phyloP scores from a whole-genome alignment of 2,329 filamentous ascomycete species.

The Incumbomyces lentus region DNA sequence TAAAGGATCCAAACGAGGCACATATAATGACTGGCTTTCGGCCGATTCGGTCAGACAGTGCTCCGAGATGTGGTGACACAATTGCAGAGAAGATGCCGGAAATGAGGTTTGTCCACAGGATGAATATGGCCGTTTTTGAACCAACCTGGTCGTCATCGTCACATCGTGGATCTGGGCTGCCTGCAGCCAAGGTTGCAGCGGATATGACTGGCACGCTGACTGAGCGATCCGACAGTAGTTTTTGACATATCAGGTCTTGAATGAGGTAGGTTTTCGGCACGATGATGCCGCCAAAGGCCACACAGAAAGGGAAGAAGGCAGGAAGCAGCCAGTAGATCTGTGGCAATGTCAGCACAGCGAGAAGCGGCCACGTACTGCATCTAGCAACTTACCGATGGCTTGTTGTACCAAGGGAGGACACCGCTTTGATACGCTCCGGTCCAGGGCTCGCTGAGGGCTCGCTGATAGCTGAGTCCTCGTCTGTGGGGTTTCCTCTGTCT shows the following conservation, averaged over 20 bases:
- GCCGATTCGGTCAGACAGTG: conserved; percentile 78
- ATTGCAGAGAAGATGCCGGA: conserved; percentile 70
- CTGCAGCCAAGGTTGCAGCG: conserved; percentile 55
- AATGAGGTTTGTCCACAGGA: conserved; percentile 62
- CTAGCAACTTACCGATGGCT: conserved; percentile 34
- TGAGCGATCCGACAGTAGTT: conserved; percentile 64
- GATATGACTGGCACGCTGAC: conserved; percentile 48
- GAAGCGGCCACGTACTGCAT: conserved; percentile 7
- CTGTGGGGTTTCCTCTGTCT: conserved; percentile 8
- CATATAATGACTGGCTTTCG: conserved; percentile 64
- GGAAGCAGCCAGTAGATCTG: conserved; percentile 75
- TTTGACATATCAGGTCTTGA: conserved; percentile 68
- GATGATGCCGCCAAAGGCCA: conserved; percentile 75
- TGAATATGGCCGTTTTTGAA: conserved; percentile 64
- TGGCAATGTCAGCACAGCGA: conserved; percentile 9
- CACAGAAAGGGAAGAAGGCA: conserved; percentile 69
- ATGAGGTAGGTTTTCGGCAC: conserved; percentile 85
- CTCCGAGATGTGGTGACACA: conserved; percentile 70
- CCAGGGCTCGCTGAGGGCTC: conserved; percentile 19
- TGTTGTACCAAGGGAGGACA: conserved; percentile 38
- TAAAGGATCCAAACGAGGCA: conserved; percentile 62
- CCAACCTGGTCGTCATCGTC: conserved; percentile 63
- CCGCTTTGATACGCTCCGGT: conserved; percentile 28
- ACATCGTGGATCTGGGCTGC: conserved; percentile 67
- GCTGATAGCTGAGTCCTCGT: conserved; percentile 16